phyloP scores from a whole-genome alignment of 2,329 filamentous ascomycete genomes.

The Xylariaceae sp. region DNA sequence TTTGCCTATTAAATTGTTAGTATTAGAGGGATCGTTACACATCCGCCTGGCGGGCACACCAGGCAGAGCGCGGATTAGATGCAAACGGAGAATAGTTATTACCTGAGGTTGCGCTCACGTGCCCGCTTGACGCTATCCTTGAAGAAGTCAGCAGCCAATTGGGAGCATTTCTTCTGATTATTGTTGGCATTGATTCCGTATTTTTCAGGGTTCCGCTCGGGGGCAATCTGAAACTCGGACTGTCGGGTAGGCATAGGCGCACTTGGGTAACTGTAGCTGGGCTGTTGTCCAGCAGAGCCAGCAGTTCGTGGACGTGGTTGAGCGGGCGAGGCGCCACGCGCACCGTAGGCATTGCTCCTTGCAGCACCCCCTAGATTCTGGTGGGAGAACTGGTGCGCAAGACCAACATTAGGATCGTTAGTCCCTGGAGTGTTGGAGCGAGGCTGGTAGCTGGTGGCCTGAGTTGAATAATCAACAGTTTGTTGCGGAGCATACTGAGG shows the following conservation, averaged over 20 bases:
- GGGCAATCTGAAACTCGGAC: slow-evolving; percentile 77
- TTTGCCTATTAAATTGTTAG: slow-evolving; percentile 66
- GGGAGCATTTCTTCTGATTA: slow-evolving; percentile 73
- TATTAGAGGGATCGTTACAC: too few species aligned
- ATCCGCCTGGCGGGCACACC: too few species aligned
- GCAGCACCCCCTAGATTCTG: slow-evolving; percentile 84
- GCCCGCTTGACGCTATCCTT: slow-evolving; percentile 98
- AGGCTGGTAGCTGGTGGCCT: slow-evolving; percentile 51
- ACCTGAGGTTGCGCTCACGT: slow-evolving; percentile 94
- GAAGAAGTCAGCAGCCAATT: slow-evolving; percentile 88
- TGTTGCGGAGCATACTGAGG: slow-evolving; percentile 43
- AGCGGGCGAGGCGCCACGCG: slow-evolving; percentile 69
- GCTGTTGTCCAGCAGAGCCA: slow-evolving; percentile 68
- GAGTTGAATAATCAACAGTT: slow-evolving; percentile 39
- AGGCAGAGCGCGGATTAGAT: background rate
- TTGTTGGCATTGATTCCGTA: slow-evolving; percentile 69
- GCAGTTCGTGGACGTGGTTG: slow-evolving; percentile 81
- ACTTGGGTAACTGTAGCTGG: slow-evolving; percentile 68
- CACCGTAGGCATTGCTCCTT: slow-evolving; percentile 71
- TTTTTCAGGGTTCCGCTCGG: slow-evolving; percentile 87
- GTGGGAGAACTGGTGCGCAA: slow-evolving; percentile 95
- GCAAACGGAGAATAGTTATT: slow-evolving; percentile 22
- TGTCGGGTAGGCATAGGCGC: slow-evolving; percentile 68
- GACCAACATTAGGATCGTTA: slow-evolving; percentile 86
- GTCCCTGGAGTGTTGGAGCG: slow-evolving; percentile 64